Conservation (phyloP, 148 eudicot genomes). For the Mesembryanthemum crystallinum region DNA sequence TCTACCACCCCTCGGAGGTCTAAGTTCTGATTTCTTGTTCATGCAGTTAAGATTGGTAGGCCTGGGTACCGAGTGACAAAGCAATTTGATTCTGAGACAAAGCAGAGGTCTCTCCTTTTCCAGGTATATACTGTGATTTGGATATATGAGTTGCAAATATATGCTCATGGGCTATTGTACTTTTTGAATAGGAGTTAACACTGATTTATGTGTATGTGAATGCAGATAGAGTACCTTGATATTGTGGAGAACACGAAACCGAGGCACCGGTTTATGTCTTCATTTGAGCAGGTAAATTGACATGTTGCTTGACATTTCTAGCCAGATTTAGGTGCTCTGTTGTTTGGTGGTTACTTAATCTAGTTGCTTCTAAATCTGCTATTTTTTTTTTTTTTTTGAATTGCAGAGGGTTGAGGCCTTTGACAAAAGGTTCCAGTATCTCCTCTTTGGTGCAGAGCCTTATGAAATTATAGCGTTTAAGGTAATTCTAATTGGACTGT, state of each 20-base stretch:
- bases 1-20: not conserved
- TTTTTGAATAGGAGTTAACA: not conserved
- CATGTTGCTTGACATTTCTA: not conserved
- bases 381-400: no score
- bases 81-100: conserved; percentile 89
- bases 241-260: conserved; percentile 85
- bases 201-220: conserved; percentile 14
- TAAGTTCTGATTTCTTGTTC: conserved; percentile 17
- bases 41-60: conserved; percentile 91
- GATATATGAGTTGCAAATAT: not conserved
- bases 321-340: not conserved
- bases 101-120: conserved; percentile 90
- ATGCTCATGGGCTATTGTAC: not conserved
- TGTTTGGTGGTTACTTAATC: not conserved
- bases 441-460: conserved; percentile 91
- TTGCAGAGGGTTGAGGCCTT: conserved; percentile 75
- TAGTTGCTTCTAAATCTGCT: not conserved
- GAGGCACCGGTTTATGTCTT: conserved; percentile 96
- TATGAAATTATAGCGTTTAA: conserved; percentile 87
- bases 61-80: conserved; percentile 97
- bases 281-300: conserved; percentile 74
- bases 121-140: conserved; percentile 52
- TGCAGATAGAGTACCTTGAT: conserved; percentile 95
- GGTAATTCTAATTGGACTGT: conserved; percentile 37
- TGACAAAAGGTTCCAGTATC: conserved; percentile 86